Evolutionary conservation across 2,329 filamentous ascomycete genomes (phyloP), one percentile per base, ranked within the genome.

Genomic region (Teratosphaeriaceae sp.): DNA sequence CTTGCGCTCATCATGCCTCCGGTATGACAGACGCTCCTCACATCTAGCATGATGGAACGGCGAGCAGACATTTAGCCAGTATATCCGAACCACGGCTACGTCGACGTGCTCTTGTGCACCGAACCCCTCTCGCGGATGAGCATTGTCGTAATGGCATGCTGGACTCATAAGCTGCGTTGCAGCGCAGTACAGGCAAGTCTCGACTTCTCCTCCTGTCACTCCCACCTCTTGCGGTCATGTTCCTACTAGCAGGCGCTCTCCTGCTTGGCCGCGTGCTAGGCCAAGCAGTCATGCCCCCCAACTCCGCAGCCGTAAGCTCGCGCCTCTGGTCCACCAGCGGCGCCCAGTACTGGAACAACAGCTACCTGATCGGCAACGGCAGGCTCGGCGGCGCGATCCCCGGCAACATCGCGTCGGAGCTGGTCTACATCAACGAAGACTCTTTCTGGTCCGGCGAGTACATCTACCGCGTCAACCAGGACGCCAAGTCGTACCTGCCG

Each of bases 301-400:
- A 39, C 24, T 39, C 37, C 9, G 20, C 15, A 15, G 24, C 23
- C n/a, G 27, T 12, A 3, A 39, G 37, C 24, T 8, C 37, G 4
- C 22, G 37, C 15, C 37, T 39, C 11, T 39, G 37, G 37, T 39
- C 37, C 3, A 39, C 22, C 9, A 27, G 23, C 15, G 3, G 5
- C 6, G 16, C 13, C 18, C 11, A 15, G 22, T n/a, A 16, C 13
- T 47, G 42, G 41, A 43, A 47, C 27, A 41, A 47, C 35, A 38
- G 41, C 38, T 41, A 41, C 22, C 38, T 40, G 6, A 47, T 47
- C 12, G 45, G 45, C 15, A 47, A 47, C 20, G 45, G 45, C 26
- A 37, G 45, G 11, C 33, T 47, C 15, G 45, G 45, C 9, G 42
- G 30, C 23, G 43, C 40, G 16, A 27, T 45, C 20, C 42, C 26